Conservation (phyloP, 768 basidiomycete genomes). For the Lactarius sp. region DNA sequence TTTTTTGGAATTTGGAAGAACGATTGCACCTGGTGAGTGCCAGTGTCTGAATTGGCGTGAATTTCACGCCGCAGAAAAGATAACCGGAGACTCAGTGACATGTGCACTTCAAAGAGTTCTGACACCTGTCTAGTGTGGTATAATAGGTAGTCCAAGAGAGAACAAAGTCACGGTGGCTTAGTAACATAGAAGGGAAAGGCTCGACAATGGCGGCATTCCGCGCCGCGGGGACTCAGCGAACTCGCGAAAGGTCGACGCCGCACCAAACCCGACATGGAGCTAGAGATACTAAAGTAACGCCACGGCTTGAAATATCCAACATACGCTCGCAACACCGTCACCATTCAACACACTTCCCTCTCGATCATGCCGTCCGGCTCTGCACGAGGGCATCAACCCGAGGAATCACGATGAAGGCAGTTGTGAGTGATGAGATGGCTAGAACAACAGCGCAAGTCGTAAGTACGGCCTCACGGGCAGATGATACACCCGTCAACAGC, state of each 20-base stretch:
- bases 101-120: not conserved
- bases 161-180: not conserved
- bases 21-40: not conserved
- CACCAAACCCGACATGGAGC: not conserved
- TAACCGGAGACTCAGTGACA: not conserved
- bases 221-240: slow-evolving; percentile 1
- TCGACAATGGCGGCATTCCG: not conserved
- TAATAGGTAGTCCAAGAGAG: not conserved
- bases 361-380: slow-evolving; percentile 15
- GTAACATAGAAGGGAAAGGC: not conserved
- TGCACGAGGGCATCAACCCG: slow-evolving; percentile 8
- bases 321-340: not conserved
- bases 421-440: slow-evolving; percentile 54
- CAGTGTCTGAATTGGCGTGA: not conserved
- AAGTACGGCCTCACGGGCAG: slow-evolving; percentile 57
- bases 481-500: slow-evolving; percentile 62
- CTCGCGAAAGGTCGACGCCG: not conserved
- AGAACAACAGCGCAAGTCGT: slow-evolving; percentile 54
- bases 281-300: not conserved
- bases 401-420: slow-evolving; percentile 40
- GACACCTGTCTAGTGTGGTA: not conserved
- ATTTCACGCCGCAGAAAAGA: not conserved
- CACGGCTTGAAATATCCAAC: not conserved
- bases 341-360: slow-evolving; percentile 29
- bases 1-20: no score